Evolutionary conservation across 371 early-diverging fungal species (phyloP).

Genomic region (Mortierella sp.): DNA sequence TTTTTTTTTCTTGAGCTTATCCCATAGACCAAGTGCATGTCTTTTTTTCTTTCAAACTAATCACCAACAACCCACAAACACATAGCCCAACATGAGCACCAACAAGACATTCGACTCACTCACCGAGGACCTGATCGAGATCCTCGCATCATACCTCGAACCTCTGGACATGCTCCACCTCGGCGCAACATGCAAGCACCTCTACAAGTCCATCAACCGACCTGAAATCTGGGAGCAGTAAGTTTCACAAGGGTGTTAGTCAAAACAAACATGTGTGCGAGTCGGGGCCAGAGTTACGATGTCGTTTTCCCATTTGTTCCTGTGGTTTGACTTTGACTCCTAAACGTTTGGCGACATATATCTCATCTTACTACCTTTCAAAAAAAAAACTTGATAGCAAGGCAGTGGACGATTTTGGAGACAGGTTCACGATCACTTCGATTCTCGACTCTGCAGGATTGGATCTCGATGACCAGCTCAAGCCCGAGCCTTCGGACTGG

Average conservation of each 20-base stretch:
- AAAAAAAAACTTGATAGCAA: slow-evolving; percentile 51
- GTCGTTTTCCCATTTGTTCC: too few relatives aligned
- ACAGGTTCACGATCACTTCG: slow-evolving; percentile 64
- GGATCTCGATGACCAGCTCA: slow-evolving; percentile 61
- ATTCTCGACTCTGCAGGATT: slow-evolving; percentile 63
- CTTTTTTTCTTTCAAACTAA: not conserved
- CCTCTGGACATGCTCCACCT: slow-evolving; percentile 49
- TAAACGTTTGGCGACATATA: not conserved
- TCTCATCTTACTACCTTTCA: not conserved
- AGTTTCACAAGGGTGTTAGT: too few relatives aligned
- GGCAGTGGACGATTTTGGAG: slow-evolving; percentile 66
- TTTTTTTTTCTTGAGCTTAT: not conserved
- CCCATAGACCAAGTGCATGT: not conserved
- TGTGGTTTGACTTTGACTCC: too few relatives aligned
- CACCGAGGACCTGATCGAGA: slow-evolving; percentile 44
- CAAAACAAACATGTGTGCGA: too few relatives aligned
- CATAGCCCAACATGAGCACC: not conserved
- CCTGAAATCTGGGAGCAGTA: slow-evolving; percentile 57
- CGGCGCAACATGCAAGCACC: slow-evolving; percentile 45
- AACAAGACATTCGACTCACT: slow-evolving; percentile 45
- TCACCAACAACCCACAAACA: not conserved
- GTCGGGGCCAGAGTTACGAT: too few relatives aligned
- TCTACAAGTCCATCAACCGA: slow-evolving; percentile 26
- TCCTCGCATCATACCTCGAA: slow-evolving; percentile 50
- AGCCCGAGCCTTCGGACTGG: slow-evolving; percentile 64